phyloP scores from a whole-genome alignment of 805 yeast species.

The Starmerella lactis-condensi region DNA sequence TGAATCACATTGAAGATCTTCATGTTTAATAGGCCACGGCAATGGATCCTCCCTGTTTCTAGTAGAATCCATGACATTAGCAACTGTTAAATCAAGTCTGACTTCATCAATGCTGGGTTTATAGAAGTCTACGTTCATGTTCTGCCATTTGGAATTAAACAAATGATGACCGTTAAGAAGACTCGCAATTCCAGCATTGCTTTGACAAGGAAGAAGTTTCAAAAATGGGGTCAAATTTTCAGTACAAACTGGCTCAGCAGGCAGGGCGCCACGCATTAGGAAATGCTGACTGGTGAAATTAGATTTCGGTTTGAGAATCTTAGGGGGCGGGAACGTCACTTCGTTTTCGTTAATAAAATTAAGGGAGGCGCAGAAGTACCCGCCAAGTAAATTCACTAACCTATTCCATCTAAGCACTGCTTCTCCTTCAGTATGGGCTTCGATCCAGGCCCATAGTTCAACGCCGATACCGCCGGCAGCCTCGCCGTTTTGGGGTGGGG shows the following conservation, averaged over 20 bases:
- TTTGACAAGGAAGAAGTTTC: conserved; percentile 78
- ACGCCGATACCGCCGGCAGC: conserved; percentile 87
- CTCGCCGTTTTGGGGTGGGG: conserved; percentile 51
- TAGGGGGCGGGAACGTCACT: conserved; percentile 44
- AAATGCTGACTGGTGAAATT: conserved; percentile 14
- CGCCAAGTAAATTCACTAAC: conserved; percentile 61
- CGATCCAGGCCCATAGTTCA: conserved; percentile 75
- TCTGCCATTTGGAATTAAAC: conserved; percentile 86
- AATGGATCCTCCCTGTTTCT: conserved; percentile 56
- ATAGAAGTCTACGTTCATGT: conserved; percentile 67
- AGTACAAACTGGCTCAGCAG: conserved; percentile 90
- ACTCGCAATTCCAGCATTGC: conserved; percentile 72
- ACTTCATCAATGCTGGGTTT: conserved; percentile 33
- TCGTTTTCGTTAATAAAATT: conserved; percentile 67
- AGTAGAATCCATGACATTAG: conserved; percentile 53
- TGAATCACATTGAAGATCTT: conserved; percentile 59
- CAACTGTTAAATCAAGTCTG: conserved; percentile 35
- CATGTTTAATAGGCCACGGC: conserved; percentile 61
- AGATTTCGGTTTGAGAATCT: conserved; percentile 14
- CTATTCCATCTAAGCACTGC: conserved; percentile 53
- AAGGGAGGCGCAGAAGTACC: conserved; percentile 85
- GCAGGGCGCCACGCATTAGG: conserved; percentile 60
- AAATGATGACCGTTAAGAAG: conserved; percentile 69
- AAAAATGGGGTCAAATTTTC: conserved; percentile 89
- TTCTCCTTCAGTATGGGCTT: conserved; percentile 34